Evolutionary conservation across 208 protist genomes (phyloP), one percentile per base, ranked within the genome.

Genomic region (Porcisia hertigi): DNA sequence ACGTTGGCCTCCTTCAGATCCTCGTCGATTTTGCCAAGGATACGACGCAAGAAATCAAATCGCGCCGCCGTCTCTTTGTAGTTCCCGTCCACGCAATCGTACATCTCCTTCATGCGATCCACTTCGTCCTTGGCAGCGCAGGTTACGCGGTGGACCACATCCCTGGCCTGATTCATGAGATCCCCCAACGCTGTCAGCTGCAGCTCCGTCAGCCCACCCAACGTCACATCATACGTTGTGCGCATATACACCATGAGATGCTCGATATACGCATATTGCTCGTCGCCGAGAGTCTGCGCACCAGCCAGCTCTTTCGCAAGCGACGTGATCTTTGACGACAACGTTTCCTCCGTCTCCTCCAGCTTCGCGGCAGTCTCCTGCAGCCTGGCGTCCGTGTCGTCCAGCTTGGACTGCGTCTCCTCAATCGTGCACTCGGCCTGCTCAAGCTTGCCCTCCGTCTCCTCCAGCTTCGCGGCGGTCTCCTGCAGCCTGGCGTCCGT

Each of bases 1-100:
- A 71, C 72, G 5, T 47, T 82, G 36, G 85, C 85, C 71, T 82
- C 54, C 85, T 89, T 89, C 69, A 89, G 82, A 45, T 89, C 85
- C 57, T 87, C 64, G 63, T 89, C 85, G 69, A 89, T 87, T 78
- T 87, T 86, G 45, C 81, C 79, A 9, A 89, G 80, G 36, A 89
- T 76, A 20, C 70, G 60, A 2, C 81, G 79, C 77, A 91, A 75
- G 49, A 84, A 62, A 43, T 85, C 59, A 12, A 84, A 86, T 30
- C 85, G 76, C 25, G 80, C 55, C 25, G 70, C 76, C 34, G 71
- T 79, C 71, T 87, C 86, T 4, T 80, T 69, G 4, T 86, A 84
- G 43, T 89, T 76, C 8, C 66, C 79, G 34, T 85, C 83, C 39
- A 77, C 80, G 43, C 80, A 36, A 39, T 86, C 58, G 69, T 83